Evolutionary conservation across 192 early-diverging fungal species (phyloP), one percentile per base, ranked within the genome.

Genomic region (Obelidium mucronatum): DNA sequence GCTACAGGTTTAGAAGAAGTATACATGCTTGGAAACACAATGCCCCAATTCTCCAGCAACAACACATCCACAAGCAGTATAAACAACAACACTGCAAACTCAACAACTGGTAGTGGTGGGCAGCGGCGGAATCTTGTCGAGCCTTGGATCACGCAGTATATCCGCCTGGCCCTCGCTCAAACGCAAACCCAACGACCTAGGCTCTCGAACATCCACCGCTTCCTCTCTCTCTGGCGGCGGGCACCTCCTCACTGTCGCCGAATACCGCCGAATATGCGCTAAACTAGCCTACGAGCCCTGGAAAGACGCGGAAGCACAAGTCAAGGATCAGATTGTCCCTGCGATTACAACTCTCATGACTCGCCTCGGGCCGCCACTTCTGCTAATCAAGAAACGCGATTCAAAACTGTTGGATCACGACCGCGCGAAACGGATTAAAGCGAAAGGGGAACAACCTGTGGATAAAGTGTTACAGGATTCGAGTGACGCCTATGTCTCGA

Each of bases 331-430:
- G 13, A 76, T 86, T 6, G 54, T 77, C 0, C 82, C 85, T 6
- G 68, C 71, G 40, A 40, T 87, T 35, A 70, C 82, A 19, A 56
- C 53, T 1, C 63, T 82, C 17, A 6, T 73, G 4, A 40, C 54
- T 22, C 64, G 58, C 52, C 84, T 94, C 72, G 84, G 86, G 42
- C 89, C 87, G 15, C 93, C 92, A 8, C 73, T 82, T 24, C 83
- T 90, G 44, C 84, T 94, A 5, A 93, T 94, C 76, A 84, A 89
- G 60, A 94, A 93, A 67, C 80, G 93, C 22, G 86, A 90, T 2
- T 83, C 86, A 52, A 94, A 94, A 67, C 65, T 89, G 37, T 67
- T 94, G 35, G 93, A 94, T 68, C 89, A 90, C 79, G 92, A 93
- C 60, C 78, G 90, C 30, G 91, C 82, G 1, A 82, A 80, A 58